phyloP scores from a whole-genome alignment of 139 green algal genomes.

The Auxenochlorella pyrenoidosa region DNA sequence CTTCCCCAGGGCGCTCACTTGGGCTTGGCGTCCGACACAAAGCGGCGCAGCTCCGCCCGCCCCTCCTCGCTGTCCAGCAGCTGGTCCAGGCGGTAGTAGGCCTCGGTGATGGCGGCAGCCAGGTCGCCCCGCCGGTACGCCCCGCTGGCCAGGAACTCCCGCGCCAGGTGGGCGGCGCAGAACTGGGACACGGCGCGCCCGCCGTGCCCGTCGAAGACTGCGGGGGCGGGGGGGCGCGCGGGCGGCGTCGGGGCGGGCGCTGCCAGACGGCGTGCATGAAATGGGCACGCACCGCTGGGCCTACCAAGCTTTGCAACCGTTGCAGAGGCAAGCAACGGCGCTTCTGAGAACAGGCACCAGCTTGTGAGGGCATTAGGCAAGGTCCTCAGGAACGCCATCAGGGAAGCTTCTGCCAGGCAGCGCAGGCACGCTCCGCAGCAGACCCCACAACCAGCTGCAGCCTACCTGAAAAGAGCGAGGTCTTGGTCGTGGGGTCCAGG shows the following conservation, averaged over 20 bases:
- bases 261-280: background rate
- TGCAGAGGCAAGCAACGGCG: too few species aligned
- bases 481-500: constrained; percentile 17
- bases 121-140: constrained; percentile 37
- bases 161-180: constrained; percentile 43
- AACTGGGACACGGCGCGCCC: constrained; percentile 52
- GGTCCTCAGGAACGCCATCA: too few species aligned
- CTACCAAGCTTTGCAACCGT: too few species aligned
- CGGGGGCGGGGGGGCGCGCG: background rate
- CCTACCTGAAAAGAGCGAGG: constrained; percentile 43
- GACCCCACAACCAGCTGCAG: background rate
- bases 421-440: background rate
- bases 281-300: too few species aligned
- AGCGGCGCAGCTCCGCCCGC: constrained; percentile 19
- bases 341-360: too few species aligned
- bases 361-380: too few species aligned
- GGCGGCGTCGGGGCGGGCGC: too few species aligned
- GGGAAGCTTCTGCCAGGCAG: background rate
- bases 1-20: background rate
- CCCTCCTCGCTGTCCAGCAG: constrained; percentile 67
- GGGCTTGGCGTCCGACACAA: background rate
- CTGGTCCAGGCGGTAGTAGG: constrained; percentile 44
- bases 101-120: constrained; percentile 20
- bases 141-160: constrained; percentile 26
- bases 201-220: constrained; percentile 61